A percentile compares a stretch with the other conserved stretches of the same genome.
Conservation (phyloP, 768 basidiomycete species). For the Suillus variegatus region DNA sequence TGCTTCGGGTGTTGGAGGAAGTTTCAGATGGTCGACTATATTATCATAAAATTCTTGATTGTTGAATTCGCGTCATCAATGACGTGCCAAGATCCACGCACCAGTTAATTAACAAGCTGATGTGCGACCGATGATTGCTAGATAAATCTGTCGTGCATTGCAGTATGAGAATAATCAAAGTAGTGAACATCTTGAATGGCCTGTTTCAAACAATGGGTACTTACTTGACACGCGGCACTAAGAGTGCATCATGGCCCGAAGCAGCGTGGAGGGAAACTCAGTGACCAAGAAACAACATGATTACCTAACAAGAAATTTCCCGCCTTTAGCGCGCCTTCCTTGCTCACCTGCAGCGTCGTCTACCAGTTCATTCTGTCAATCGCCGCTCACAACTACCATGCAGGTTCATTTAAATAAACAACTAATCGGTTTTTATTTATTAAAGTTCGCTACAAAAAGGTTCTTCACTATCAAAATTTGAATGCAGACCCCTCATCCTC, state of each 20-base stretch:
- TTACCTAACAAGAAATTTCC: constrained; percentile 37
- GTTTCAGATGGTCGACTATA: not conserved
- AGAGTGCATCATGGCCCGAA: too few species aligned
- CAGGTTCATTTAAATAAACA: constrained; percentile 72
- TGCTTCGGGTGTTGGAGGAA: not conserved
- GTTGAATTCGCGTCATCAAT: not conserved
- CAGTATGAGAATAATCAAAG: too few species aligned
- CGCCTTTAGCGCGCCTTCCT: constrained; percentile 21
- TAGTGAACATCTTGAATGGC: too few species aligned
- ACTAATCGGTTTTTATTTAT: constrained; percentile 38
- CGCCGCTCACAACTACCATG: constrained; percentile 39
- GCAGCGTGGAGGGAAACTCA: too few species aligned
- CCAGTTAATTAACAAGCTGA: too few species aligned
- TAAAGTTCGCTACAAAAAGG: too few species aligned
- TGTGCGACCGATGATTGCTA: too few species aligned
- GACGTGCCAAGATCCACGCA: not conserved
- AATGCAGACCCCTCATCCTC: not conserved
- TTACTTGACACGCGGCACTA: too few species aligned
- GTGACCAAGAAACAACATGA: constrained; percentile 14
- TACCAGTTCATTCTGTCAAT: constrained; percentile 15
- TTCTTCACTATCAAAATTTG: not conserved
- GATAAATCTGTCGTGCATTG: too few species aligned
- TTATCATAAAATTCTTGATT: not conserved
- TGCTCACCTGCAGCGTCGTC: constrained; percentile 17
- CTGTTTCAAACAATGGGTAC: too few species aligned